Evolutionary conservation across 805 yeast species (phyloP).

Genomic region (Pichia kluyveri): DNA sequence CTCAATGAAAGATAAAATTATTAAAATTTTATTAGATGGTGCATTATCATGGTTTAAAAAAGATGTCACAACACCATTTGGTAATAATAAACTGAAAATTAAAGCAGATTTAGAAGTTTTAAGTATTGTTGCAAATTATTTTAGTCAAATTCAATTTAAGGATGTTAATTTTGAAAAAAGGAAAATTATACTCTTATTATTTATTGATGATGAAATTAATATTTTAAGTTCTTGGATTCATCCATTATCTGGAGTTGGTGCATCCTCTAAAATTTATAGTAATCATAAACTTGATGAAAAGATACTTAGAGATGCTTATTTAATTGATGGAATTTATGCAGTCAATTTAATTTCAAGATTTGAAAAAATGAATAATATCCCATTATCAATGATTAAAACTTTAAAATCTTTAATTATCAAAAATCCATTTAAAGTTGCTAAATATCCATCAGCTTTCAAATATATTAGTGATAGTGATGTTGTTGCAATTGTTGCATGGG

Average conservation of each 20-base stretch:
- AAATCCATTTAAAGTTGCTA: slow-evolving; percentile 52
- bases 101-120: slow-evolving; percentile 60
- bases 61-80: slow-evolving; percentile 66
- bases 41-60: slow-evolving; percentile 71
- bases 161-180: slow-evolving; percentile 34
- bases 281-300: slow-evolving; percentile 28
- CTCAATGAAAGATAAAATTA: slow-evolving; percentile 35
- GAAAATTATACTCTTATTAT: slow-evolving; percentile 45
- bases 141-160: slow-evolving; percentile 17
- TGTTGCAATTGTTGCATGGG: slow-evolving; percentile 44
- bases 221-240: slow-evolving; percentile 71
- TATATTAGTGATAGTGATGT: slow-evolving; percentile 30
- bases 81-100: slow-evolving; percentile 66
- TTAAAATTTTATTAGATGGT: slow-evolving; percentile 49
- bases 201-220: slow-evolving; percentile 69
- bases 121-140: slow-evolving; percentile 37
- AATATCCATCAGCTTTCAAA: slow-evolving; percentile 50
- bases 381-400: slow-evolving; percentile 29
- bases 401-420: slow-evolving; percentile 38
- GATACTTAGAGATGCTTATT: slow-evolving; percentile 49
- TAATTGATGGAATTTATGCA: slow-evolving; percentile 64
- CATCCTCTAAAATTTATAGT: slow-evolving; percentile 17
- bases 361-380: slow-evolving; percentile 11
- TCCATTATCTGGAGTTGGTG: slow-evolving; percentile 39
- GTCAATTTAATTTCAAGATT: slow-evolving; percentile 58